Base-by-base conservation (phyloP, 345 rosid genomes). In the Aquilaria sinensis region DNA sequence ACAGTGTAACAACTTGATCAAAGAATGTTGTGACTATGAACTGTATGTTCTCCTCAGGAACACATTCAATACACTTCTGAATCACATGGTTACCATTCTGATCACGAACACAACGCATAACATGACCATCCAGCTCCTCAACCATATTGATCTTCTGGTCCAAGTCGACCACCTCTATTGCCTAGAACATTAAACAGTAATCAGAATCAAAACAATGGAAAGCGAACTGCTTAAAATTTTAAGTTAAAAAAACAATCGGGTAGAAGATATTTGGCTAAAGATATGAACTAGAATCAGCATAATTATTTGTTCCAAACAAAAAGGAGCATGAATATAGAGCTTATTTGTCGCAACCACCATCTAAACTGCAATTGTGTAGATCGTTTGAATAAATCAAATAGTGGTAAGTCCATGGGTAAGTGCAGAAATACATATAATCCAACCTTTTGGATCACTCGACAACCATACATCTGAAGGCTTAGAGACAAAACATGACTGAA, bases 51-150 rank as follows among this genome's bases (percentile, higher is more conserved):
- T 76, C 86, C 60, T 78, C 83, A 12, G 86, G 86, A 45, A 76
- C 74, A 67, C 86, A 78, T 71, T 81, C 86, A 43, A 81, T 81
- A 58, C 86, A 78, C 74, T 81, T 81, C 71, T 81, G 86, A 57
- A 81, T 70, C 50, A 81, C 86, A 65, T 81, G 86, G 67, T 81
- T 81, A 16, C 86, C 86, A 69, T 81, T 81, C 74, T 81, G 86
- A 63, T 81, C 86, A 32, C 83, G 86, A 32, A 81, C 83, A 69
- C 86, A 78, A 14, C 81, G 83, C 79, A 74, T 76, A 15, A 81
- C 76, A 57, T 78, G 81, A 57, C 79, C 77, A 58, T 78, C 81
- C 47, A 81, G 83, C 63, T 81, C 86, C 60, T 72, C 75, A 65
- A 81, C 81, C 83, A 81, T 78, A 55, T 81, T 58, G 51, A 76